These are phyloP conservation scores for Diaporthe sp. DNA, from an alignment of 2,329 filamentous ascomycete species.

Conservation along the genomic window DNA sequence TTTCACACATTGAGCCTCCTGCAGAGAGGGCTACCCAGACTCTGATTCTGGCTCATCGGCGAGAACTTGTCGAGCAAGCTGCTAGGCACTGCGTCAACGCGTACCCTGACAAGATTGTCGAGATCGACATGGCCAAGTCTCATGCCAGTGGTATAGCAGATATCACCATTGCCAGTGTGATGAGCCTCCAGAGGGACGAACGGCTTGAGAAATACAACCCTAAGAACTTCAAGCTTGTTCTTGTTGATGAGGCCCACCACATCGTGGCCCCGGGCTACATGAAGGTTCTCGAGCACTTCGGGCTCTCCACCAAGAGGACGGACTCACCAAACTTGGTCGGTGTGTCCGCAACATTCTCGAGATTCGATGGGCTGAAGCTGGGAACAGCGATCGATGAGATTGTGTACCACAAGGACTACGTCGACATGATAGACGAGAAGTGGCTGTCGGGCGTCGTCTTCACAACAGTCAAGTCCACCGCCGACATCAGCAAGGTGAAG, in stretches of 20 bases:
- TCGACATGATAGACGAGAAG: slow-evolving; percentile 83
- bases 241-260: slow-evolving; percentile 98
- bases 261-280: slow-evolving; percentile 90
- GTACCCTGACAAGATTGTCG: slow-evolving; percentile 85
- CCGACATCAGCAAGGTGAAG: slow-evolving; percentile 80
- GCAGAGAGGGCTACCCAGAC: slow-evolving; percentile 77
- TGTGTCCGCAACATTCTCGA: slow-evolving; percentile 82
- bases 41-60: slow-evolving; percentile 90
- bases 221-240: slow-evolving; percentile 83
- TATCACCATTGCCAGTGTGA: slow-evolving; percentile 93
- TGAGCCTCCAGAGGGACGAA: slow-evolving; percentile 83
- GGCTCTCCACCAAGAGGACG: slow-evolving; percentile 65
- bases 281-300: slow-evolving; percentile 82
- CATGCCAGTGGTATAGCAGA: slow-evolving; percentile 86
- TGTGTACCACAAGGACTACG: slow-evolving; percentile 87
- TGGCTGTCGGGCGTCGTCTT: slow-evolving; percentile 95
- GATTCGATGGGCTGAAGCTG: slow-evolving; percentile 86
- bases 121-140: slow-evolving; percentile 90
- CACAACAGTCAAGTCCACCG: slow-evolving; percentile 88
- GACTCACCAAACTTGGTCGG: slow-evolving; percentile 81
- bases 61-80: slow-evolving; percentile 95
- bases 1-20: slow-evolving; percentile 77
- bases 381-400: slow-evolving; percentile 93
- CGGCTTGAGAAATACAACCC: slow-evolving; percentile 89
- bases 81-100: slow-evolving; percentile 84